Evolutionary conservation across 306 rosid species (phyloP), one percentile per base, ranked within the genome.

Genomic region (Senna siamea): DNA sequence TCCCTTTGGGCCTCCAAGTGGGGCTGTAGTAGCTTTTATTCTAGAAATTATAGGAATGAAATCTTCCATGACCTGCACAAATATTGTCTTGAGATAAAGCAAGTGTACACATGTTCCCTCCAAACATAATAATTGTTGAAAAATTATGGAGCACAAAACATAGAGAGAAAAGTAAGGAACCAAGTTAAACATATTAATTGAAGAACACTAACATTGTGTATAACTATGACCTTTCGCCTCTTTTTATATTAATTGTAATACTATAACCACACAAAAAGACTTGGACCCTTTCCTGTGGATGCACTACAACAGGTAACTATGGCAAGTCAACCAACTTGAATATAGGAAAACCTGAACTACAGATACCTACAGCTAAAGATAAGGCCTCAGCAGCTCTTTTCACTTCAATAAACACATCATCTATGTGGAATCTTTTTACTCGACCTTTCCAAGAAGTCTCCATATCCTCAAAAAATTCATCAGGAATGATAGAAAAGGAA

Each of bases 391-490:
- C 91, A 66, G 96, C 97, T 81, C 80, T 75, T 81, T 85, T 87
- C 61, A 91, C 92, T 80, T 83, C 92, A 47, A 78, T 73, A 81
- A 85, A 85, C 12, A 66, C 88, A 69, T 88, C 93, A 78, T 84
- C 86, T 18, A 91, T 80, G 78, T 94, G 97, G 81, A 64, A 79
- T 86, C 87, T 87, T 86, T 88, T 94, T 50, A 91, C 92, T 78
- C 96, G 96, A 73, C 93, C 86, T 75, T 88, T 89, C 98, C 98
- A 91, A 48, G 84, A 79, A 79, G 89, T 88, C 75, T 94, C 98
- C 96, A 87, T 87, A 83, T 94, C 95, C 88, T 94, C 97, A 51
- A 88, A 94, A 86, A 91, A 91, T 3, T 85, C 94, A 48, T 74
- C 50, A 47, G 97, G 98, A 82, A 94, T 80, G 81, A 17, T 56